These are phyloP conservation scores for Xerocomellus chrysenteron DNA, from an alignment of 768 basidiomycete species.

Conservation along the genomic window DNA sequence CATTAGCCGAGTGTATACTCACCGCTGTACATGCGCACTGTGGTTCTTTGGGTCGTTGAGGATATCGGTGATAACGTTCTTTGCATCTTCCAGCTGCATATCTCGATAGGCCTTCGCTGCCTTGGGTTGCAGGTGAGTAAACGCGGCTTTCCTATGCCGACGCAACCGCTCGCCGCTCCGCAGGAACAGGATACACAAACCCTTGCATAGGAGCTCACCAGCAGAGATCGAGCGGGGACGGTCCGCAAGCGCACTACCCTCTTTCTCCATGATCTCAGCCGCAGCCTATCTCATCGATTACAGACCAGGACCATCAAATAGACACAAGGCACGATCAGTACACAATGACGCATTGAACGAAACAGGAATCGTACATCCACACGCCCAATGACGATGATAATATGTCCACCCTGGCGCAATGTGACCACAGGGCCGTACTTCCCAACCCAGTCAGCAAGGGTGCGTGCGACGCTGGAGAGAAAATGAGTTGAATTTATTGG, in stretches of 20 bases:
- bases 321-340: neutral
- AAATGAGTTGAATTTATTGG: neutral
- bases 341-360: neutral
- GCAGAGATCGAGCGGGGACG: constrained; percentile 51
- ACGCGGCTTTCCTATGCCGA: constrained; percentile 51
- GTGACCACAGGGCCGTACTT: constrained; percentile 59
- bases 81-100: constrained; percentile 39
- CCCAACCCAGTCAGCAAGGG: constrained; percentile 51
- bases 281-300: constrained; percentile 41
- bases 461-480: constrained; percentile 14
- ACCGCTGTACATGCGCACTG: constrained; percentile 51
- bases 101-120: constrained; percentile 42
- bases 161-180: constrained; percentile 52
- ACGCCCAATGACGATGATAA: constrained; percentile 22
- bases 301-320: no score
- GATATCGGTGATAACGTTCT: constrained; percentile 26
- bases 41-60: constrained; percentile 30
- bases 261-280: constrained; percentile 59
- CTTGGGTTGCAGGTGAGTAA: constrained; percentile 53
- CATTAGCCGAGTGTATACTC: constrained; percentile 2
- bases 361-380: constrained; percentile 13
- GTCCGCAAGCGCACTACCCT: constrained; percentile 49
- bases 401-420: constrained; percentile 43
- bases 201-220: constrained; percentile 50
- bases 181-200: constrained; percentile 49